Base-by-base conservation (phyloP, 192 early-diverging fungal genomes). In the Dissophora ornata region DNA sequence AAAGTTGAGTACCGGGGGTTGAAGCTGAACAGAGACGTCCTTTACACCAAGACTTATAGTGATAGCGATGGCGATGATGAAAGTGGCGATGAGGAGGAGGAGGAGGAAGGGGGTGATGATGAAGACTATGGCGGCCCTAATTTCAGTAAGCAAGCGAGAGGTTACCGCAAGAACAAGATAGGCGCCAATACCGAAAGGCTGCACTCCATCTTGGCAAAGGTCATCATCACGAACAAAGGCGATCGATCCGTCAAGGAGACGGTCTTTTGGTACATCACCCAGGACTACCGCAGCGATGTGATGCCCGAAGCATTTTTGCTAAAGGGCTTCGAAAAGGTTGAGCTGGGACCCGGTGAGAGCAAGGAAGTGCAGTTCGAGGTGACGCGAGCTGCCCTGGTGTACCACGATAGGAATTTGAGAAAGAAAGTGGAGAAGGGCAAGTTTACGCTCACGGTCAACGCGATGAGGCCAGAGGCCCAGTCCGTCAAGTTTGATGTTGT, bases 251-350 rank as follows among this genome's bases (percentile, higher is more conserved):
- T 81, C 61, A 87, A 86, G 46, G 87, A 90, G 62, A 57, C 79
- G 0, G 86, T 90, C 21, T 71, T 88, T 32, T 74, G 88, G 64
- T 90, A 85, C 30, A 80, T 87, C 22, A 63, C 78, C 32, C 88
- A 90, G 50, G 80, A 79, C n/a, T 80, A 77, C 44, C 82, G 86
- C 4, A 64, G 60, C 6, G 81, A 83, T 2, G 66, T 84, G 48
- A 82, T 86, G 22, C 85, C 87, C 1, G 83, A 84, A 15, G 81
- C 83, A n/a, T 84, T 69, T 40, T 65, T 84, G 29, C 69, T 90
- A 26, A 85, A 85, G 51, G 75, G 45, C 0, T 88, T 89, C 28
- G 49, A 78, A n/a, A 90, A 87, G 73, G 59, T 87, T 3, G 25
- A 36, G 13, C 34, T 89, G 12, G 61, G 49, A 0, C 68, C 81